These are phyloP conservation scores for Ophiostoma populinum DNA, from an alignment of 2,329 filamentous ascomycete species.

Conservation along the genomic window DNA sequence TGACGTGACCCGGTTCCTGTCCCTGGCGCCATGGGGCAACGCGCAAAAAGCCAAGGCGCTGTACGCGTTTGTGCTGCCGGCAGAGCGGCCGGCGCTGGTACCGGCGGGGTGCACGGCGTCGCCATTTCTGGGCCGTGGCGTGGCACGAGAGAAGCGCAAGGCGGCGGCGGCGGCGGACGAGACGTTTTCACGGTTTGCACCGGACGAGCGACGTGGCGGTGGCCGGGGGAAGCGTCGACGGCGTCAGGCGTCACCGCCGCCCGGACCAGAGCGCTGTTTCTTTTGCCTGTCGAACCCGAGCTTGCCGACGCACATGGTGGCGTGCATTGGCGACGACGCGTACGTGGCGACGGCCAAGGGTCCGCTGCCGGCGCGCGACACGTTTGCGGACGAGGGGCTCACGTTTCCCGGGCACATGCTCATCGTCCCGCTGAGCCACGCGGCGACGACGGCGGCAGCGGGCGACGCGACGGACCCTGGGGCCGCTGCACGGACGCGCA, in stretches of 20 bases:
- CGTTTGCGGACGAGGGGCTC: constrained; percentile 47
- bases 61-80: constrained; percentile 61
- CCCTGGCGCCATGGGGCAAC: constrained; percentile 65
- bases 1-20: constrained; percentile 73
- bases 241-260: constrained; percentile 34
- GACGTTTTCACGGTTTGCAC: constrained; percentile 36
- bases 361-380: constrained; percentile 55
- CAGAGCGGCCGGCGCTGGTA: constrained; percentile 39
- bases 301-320: constrained; percentile 72
- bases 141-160: constrained; percentile 10
- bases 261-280: constrained; percentile 68
- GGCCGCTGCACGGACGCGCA: constrained; percentile 40
- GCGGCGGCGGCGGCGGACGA: constrained; percentile 15
- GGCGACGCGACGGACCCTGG: constrained; percentile 36
- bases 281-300: constrained; percentile 87
- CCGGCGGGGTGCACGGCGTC: constrained; percentile 59
- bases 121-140: constrained; percentile 45
- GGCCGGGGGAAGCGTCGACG: constrained; percentile 26
- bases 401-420: constrained; percentile 73
- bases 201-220: constrained; percentile 12
- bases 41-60: constrained; percentile 60
- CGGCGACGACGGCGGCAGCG: constrained; percentile 47
- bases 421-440: constrained; percentile 75
- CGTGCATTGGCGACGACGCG: constrained; percentile 69
- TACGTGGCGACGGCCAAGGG: constrained; percentile 91